A percentile compares a stretch with the other conserved stretches of the same genome.
Evolutionary conservation across 257 asterid genomes (phyloP).

Genomic region (Solanum rostratum): DNA sequence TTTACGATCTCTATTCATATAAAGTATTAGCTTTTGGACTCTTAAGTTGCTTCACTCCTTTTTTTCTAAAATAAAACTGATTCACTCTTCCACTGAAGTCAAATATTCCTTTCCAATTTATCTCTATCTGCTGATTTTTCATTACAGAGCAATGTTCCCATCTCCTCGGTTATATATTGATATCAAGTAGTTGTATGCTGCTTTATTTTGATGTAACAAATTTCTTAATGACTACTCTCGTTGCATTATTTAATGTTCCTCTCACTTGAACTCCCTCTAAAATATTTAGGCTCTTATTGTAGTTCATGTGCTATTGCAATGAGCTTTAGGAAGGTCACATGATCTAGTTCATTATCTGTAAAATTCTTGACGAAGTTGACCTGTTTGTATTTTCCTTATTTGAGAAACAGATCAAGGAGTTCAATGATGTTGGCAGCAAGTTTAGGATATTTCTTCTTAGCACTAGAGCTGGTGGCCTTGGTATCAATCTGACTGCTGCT

Average conservation of each 20-base stretch:
- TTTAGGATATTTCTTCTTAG: slow-evolving; percentile 79
- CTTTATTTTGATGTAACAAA: neutral
- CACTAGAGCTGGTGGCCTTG: slow-evolving; percentile 99
- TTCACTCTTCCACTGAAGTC: neutral
- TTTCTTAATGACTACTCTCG: neutral
- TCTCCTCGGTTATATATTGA: neutral
- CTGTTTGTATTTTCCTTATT: slow-evolving; percentile 2
- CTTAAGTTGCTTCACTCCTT: neutral
- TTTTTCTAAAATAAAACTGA: neutral
- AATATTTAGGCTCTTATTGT: neutral
- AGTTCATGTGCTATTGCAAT: neutral
- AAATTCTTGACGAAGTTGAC: neutral
- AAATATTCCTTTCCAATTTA: neutral
- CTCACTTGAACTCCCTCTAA: neutral
- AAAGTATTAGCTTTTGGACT: neutral
- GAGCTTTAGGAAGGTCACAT: neutral
- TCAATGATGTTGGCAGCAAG: slow-evolving; percentile 57
- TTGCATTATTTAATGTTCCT: neutral
- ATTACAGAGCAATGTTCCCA: neutral
- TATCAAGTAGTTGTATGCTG: neutral
- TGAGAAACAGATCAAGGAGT: slow-evolving; percentile 62
- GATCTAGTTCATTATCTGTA: neutral
- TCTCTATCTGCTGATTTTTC: neutral
- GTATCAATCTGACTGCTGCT: slow-evolving; percentile 96
- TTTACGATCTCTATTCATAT: neutral